Evolutionary conservation across 306 rosid genomes (phyloP).

Genomic region (Cucumis cinereus): DNA sequence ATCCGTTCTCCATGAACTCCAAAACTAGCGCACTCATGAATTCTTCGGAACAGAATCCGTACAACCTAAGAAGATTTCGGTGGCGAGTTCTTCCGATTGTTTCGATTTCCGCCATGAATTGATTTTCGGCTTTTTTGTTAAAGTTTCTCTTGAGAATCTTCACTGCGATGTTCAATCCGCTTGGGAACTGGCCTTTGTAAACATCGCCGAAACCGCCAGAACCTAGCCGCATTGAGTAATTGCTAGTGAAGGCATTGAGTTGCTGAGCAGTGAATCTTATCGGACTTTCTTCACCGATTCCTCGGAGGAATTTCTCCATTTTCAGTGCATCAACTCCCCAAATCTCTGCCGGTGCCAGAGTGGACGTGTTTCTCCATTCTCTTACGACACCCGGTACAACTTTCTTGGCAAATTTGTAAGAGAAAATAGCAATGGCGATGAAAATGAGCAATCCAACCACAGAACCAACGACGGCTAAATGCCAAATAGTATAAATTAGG

Average conservation of each 20-base stretch:
- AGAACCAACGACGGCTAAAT: neutral
- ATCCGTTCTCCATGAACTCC: constrained; percentile 36
- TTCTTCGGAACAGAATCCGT: constrained; percentile 32
- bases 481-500: neutral
- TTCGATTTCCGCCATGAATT: constrained; percentile 31
- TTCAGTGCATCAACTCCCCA: neutral
- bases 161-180: constrained; percentile 28
- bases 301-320: constrained; percentile 1
- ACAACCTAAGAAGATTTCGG: constrained; percentile 24
- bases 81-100: constrained; percentile 27
- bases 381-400: neutral
- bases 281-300: neutral
- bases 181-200: constrained; percentile 25
- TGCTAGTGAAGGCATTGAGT: neutral
- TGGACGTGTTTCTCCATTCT: neutral
- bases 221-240: constrained; percentile 10
- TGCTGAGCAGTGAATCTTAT: neutral
- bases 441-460: neutral
- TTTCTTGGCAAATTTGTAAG: neutral
- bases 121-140: constrained; percentile 22
- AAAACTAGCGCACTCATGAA: constrained; percentile 32
- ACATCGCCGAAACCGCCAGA: constrained; percentile 40
- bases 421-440: neutral
- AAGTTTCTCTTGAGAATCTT: constrained; percentile 24
- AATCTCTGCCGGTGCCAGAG: neutral